Percentiles rank a stretch among this genome's conserved stretches.
phyloP scores from a whole-genome alignment of 345 rosid genomes.

The Melaleuca quinquenervia region DNA sequence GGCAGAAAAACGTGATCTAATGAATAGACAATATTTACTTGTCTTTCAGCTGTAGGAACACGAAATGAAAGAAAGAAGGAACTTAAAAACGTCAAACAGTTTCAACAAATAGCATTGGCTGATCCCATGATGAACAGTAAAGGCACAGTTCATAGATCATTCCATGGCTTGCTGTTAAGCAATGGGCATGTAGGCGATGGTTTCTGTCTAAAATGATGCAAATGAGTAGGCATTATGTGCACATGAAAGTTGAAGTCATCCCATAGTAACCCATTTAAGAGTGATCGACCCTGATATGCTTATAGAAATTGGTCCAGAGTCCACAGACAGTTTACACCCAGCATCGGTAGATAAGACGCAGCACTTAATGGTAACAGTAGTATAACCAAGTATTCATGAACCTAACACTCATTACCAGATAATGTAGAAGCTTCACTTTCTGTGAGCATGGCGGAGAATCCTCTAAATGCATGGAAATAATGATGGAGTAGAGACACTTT shows the following conservation, averaged over 20 bases:
- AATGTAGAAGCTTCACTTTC: slow-evolving; percentile 48
- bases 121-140: neutral
- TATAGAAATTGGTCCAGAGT: neutral
- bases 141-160: neutral
- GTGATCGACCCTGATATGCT: neutral
- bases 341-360: neutral
- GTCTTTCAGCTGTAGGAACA: neutral
- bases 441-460: slow-evolving; percentile 79
- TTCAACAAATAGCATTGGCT: neutral
- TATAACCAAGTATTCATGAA: neutral
- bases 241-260: neutral
- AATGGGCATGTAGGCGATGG: neutral
- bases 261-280: neutral
- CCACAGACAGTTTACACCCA: neutral
- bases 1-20: neutral
- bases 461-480: slow-evolving; percentile 53
- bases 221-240: neutral
- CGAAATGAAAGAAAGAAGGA: neutral
- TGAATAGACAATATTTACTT: neutral
- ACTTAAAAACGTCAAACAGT: neutral
- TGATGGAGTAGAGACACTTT: slow-evolving; percentile 35
- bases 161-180: neutral
- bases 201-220: neutral
- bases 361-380: neutral
- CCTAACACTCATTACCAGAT: slow-evolving; percentile 24